These are phyloP conservation scores for Pythium plurisporium DNA, from an alignment of 352 stramenopile genomes.

Conservation along the genomic window DNA sequence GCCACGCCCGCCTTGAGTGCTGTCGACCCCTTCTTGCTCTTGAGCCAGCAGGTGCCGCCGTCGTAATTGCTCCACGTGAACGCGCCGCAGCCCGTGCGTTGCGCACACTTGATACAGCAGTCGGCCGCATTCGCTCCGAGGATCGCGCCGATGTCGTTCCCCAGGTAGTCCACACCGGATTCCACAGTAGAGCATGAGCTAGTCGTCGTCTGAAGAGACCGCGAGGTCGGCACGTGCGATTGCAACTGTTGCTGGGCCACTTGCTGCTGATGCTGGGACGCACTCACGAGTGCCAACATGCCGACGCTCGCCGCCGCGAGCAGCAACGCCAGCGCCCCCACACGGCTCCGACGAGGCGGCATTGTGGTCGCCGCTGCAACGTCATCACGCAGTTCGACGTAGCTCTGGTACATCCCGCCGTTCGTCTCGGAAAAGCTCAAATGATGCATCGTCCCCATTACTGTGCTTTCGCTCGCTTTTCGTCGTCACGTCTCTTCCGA, in stretches of 20 bases:
- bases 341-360: too few relatives aligned
- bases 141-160: not conserved
- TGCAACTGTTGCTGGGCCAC: not conserved
- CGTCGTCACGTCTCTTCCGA: too few relatives aligned
- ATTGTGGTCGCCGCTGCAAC: not conserved
- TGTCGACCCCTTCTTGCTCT: conserved; percentile 9
- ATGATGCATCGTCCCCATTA: too few relatives aligned
- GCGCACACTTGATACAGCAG: not conserved
- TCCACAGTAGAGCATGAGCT: not conserved
- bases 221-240: not conserved
- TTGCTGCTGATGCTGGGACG: too few relatives aligned
- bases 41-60: conserved; percentile 21
- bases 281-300: not conserved
- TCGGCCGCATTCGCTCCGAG: not conserved
- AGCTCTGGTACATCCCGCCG: too few relatives aligned
- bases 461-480: too few relatives aligned
- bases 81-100: conserved; percentile 10
- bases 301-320: not conserved
- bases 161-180: not conserved
- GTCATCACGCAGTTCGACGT: not conserved
- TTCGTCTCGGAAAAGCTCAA: too few relatives aligned
- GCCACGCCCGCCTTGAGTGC: conserved; percentile 8
- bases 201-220: not conserved
- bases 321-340: not conserved
- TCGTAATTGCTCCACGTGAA: conserved; percentile 19